These are phyloP conservation scores for Ulmus americana DNA, from an alignment of 331 rosid genomes.

Conservation along the genomic window DNA sequence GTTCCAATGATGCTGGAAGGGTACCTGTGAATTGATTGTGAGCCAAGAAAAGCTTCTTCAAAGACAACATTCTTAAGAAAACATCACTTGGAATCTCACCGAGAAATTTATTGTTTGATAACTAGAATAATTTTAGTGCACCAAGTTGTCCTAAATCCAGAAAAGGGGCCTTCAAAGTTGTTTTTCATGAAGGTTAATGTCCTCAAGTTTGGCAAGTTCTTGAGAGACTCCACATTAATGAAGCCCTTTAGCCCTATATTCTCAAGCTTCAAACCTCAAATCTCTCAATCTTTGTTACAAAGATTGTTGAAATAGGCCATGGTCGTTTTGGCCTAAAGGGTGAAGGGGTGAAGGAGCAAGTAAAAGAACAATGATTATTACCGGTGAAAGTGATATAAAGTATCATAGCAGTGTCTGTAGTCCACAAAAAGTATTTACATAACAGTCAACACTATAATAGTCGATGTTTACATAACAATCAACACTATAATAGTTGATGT, in stretches of 20 bases:
- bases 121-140: slow-evolving; percentile 43
- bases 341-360: slow-evolving; percentile 12
- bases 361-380: no score
- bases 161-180: slow-evolving; percentile 35
- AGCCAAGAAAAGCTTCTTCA: slow-evolving; percentile 63
- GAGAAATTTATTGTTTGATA: slow-evolving; percentile 53
- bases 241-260: slow-evolving; percentile 58
- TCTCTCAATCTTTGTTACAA: slow-evolving; percentile 40
- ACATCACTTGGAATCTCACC: slow-evolving; percentile 42
- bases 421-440: no score
- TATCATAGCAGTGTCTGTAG: no score
- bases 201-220: slow-evolving; percentile 43
- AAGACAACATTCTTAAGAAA: slow-evolving; percentile 42
- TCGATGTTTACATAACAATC: no score
- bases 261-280: slow-evolving; percentile 60
- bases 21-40: slow-evolving; percentile 46
- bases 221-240: slow-evolving; percentile 43
- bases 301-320: slow-evolving; percentile 35
- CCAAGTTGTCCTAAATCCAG: slow-evolving; percentile 41
- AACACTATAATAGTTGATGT: no score
- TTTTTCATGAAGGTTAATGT: slow-evolving; percentile 56
- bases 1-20: slow-evolving; percentile 47
- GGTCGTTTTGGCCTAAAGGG: not conserved
- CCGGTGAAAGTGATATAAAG: no score
- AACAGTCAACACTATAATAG: no score